Evolutionary conservation across 208 protist species (phyloP).

Genomic region (Leishmania tarentolae): DNA sequence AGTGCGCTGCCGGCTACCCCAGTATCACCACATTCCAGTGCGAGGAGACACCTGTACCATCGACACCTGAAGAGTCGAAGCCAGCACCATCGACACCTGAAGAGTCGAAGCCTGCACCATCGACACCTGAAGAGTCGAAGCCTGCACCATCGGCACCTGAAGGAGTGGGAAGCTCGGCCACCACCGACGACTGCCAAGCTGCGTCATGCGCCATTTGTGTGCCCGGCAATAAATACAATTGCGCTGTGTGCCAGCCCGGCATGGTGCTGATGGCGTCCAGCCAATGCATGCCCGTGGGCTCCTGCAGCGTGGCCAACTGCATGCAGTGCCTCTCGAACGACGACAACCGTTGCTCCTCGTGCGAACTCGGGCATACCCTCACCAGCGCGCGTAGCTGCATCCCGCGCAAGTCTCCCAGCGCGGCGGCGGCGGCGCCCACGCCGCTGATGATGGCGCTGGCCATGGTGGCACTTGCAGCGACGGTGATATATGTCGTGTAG

Average conservation of each 20-base stretch:
- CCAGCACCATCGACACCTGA: background rate
- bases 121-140: background rate
- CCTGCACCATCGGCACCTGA: background rate
- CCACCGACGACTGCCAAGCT: background rate
- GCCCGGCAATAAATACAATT: background rate
- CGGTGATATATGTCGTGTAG: background rate
- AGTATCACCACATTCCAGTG: conserved; percentile 1
- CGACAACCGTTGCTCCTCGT: conserved; percentile 23
- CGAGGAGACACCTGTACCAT: background rate
- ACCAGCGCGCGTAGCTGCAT: conserved; percentile 20
- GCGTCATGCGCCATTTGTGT: background rate
- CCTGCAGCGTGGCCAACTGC: conserved; percentile 17
- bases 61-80: background rate
- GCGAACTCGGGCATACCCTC: conserved; percentile 16
- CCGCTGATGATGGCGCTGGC: background rate
- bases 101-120: background rate
- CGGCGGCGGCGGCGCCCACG: background rate
- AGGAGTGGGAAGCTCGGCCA: background rate
- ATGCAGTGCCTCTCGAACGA: conserved; percentile 19
- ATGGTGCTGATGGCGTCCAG: conserved; percentile 7
- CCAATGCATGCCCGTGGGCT: conserved; percentile 10
- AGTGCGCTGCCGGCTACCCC: conserved; percentile 10
- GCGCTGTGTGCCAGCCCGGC: conserved; percentile 1
- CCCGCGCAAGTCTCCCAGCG: background rate
- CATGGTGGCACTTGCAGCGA: background rate